Conservation (phyloP, 305 asterid species). For the Andrographis paniculata region DNA sequence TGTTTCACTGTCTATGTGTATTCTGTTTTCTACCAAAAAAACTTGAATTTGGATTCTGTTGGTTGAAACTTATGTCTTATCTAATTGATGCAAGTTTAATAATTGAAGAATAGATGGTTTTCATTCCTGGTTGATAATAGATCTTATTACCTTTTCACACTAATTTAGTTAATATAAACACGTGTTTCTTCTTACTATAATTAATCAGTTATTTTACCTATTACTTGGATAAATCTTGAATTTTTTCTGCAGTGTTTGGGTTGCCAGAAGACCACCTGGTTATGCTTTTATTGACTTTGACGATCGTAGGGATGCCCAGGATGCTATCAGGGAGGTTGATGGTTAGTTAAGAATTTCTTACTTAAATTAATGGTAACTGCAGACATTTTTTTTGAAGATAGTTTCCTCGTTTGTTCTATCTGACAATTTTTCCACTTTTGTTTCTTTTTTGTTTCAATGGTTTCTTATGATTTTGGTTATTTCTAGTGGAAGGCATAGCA, state of each 20-base stretch:
- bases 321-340: slow-evolving; percentile 82
- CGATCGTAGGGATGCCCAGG: slow-evolving; percentile 93
- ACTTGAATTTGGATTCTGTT: too few relatives aligned
- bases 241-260: slow-evolving; percentile 75
- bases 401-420: neutral
- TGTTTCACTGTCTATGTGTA: too few relatives aligned
- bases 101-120: too few relatives aligned
- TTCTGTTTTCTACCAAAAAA: too few relatives aligned
- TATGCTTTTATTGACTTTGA: slow-evolving; percentile 93
- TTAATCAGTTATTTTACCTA: too few relatives aligned
- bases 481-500: neutral
- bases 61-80: too few relatives aligned
- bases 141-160: too few relatives aligned
- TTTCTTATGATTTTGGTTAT: slow-evolving; percentile 6
- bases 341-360: slow-evolving; percentile 42
- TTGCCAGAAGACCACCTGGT: slow-evolving; percentile 98
- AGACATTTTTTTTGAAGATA: neutral
- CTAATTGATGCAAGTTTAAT: too few relatives aligned
- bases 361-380: neutral
- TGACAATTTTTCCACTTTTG: neutral
- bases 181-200: too few relatives aligned
- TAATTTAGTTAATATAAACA: too few relatives aligned
- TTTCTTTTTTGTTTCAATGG: neutral
- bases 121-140: too few relatives aligned
- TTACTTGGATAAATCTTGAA: neutral